phyloP scores from a whole-genome alignment of 2,329 filamentous ascomycete genomes.

The Paraconiothyrium brasiliense region DNA sequence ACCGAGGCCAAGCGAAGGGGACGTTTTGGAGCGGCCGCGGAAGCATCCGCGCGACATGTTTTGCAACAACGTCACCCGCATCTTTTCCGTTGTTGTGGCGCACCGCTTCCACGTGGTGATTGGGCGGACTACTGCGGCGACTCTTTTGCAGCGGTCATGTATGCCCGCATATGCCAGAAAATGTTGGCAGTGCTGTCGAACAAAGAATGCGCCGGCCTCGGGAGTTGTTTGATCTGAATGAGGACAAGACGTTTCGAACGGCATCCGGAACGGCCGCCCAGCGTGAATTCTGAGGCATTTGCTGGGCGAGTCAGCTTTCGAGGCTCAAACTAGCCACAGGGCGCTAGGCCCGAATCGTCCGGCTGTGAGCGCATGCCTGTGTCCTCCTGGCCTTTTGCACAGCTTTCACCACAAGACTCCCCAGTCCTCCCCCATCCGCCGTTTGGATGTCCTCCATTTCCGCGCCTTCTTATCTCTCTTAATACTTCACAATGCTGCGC shows the following conservation, averaged over 20 bases:
- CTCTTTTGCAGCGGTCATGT: conserved; percentile 1
- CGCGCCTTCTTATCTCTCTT: conserved; percentile 24
- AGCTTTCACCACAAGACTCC: conserved; percentile 29
- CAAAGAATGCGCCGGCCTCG: background rate
- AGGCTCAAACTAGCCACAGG: conserved; percentile 15
- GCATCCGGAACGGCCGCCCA: conserved; percentile 14
- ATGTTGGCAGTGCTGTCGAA: background rate
- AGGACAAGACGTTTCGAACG: conserved; percentile 9
- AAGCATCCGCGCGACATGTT: conserved; percentile 6
- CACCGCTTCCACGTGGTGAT: background rate
- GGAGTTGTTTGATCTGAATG: background rate
- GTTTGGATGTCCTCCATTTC: conserved; percentile 44
- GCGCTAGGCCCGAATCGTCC: conserved; percentile 32
- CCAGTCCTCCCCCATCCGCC: conserved; percentile 31
- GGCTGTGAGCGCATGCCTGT: conserved; percentile 25
- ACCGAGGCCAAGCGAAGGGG: background rate
- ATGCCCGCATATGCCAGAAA: background rate
- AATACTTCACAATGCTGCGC: conserved; percentile 72
- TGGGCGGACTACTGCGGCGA: background rate
- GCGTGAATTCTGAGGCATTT: conserved; percentile 35
- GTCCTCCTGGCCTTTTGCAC: conserved; percentile 28
- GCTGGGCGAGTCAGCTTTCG: conserved; percentile 23
- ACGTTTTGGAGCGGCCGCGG: conserved; percentile 6
- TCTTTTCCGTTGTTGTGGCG: conserved; percentile 9
- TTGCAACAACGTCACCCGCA: conserved; percentile 14